These are phyloP conservation scores for Scedosporium minutisporum DNA, from an alignment of 2,329 filamentous ascomycete species.

Conservation along the genomic window DNA sequence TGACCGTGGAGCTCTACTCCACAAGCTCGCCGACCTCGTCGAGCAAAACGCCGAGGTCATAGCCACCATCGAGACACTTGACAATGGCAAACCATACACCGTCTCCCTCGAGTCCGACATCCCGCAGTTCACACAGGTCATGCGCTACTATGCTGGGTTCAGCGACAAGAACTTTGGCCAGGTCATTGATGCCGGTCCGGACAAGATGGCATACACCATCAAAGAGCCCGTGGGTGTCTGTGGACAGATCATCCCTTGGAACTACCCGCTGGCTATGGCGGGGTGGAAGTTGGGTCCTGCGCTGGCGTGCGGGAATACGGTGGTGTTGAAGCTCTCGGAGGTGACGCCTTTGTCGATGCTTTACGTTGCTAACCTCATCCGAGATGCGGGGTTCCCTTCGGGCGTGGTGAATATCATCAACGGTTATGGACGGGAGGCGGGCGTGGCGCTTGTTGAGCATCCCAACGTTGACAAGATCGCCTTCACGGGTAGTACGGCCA, in stretches of 20 bases:
- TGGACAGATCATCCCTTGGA: constrained; percentile 71
- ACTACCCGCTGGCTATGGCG: constrained; percentile 68
- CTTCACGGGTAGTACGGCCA: constrained; percentile 62
- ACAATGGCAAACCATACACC: constrained; percentile 70
- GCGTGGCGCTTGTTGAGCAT: constrained; percentile 55
- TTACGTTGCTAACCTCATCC: constrained; percentile 53
- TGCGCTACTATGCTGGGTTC: constrained; percentile 70
- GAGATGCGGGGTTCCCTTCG: constrained; percentile 61
- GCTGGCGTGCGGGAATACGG: constrained; percentile 46
- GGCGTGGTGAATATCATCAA: constrained; percentile 66
- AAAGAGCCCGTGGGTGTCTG: constrained; percentile 71
- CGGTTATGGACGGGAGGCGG: constrained; percentile 53
- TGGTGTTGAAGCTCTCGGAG: constrained; percentile 51
- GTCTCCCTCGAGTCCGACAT: constrained; percentile 58
- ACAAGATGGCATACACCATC: constrained; percentile 68
- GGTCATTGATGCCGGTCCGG: constrained; percentile 60
- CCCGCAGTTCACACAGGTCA: constrained; percentile 32
- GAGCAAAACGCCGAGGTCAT: constrained; percentile 47
- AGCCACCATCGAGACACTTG: constrained; percentile 57
- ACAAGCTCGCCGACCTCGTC: constrained; percentile 60
- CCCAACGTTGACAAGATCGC: constrained; percentile 59
- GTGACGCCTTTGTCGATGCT: constrained; percentile 51
- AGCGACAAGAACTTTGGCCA: constrained; percentile 73
- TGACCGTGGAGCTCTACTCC: constrained; percentile 59
- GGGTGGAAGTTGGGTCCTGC: constrained; percentile 47